phyloP scores from a whole-genome alignment of 2,329 filamentous ascomycete genomes.

The Fusarium humuli region DNA sequence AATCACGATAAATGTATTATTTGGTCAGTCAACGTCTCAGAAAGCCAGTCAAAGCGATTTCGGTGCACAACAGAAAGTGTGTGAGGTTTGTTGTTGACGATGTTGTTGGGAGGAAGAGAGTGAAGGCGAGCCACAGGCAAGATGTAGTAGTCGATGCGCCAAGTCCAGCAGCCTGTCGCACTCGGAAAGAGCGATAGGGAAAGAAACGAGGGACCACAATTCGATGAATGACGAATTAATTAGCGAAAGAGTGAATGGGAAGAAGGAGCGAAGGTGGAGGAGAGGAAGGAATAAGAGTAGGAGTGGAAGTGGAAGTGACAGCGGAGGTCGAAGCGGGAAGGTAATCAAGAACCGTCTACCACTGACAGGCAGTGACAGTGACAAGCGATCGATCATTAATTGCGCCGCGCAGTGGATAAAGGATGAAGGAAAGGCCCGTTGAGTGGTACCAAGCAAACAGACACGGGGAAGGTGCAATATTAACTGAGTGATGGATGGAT shows the following conservation, averaged over 20 bases:
- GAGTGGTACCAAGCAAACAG: conserved; percentile 15
- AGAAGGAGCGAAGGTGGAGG: conserved; percentile 17
- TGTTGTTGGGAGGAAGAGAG: neutral
- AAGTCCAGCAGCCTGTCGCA: conserved; percentile 9
- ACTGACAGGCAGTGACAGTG: conserved; percentile 15
- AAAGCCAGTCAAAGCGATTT: conserved; percentile 9
- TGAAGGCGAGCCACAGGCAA: conserved; percentile 3
- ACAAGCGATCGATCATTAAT: conserved; percentile 7
- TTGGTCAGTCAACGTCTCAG: neutral
- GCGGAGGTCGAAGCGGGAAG: neutral
- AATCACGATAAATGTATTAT: conserved; percentile 14
- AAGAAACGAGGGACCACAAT: conserved; percentile 37
- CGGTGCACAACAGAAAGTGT: conserved; percentile 12
- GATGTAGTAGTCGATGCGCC: conserved; percentile 14
- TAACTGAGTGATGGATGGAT: conserved; percentile 8
- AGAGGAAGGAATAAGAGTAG: neutral
- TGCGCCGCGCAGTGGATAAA: conserved; percentile 5
- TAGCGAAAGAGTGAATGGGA: conserved; percentile 27
- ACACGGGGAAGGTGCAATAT: conserved; percentile 16
- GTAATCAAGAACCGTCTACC: conserved; percentile 9
- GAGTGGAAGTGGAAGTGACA: conserved; percentile 4
- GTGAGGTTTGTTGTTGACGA: conserved; percentile 11
- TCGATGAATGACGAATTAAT: conserved; percentile 9
- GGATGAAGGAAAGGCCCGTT: conserved; percentile 5
- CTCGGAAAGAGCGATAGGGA: conserved; percentile 43